Evolutionary conservation across 352 stramenopile genomes (phyloP).

Genomic region (Phytophthora tubulina): DNA sequence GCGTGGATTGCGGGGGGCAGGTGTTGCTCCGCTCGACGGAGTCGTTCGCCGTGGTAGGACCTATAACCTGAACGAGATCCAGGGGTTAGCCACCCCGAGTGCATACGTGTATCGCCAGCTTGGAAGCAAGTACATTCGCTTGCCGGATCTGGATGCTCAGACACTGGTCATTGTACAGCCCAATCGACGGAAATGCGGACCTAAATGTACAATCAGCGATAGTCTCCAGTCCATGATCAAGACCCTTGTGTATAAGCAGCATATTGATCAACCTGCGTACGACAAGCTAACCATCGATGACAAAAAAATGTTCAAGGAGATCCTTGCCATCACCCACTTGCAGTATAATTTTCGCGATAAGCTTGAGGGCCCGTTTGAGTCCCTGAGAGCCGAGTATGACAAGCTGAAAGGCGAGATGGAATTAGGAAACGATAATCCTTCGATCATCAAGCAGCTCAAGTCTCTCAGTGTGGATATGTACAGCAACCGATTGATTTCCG

Average conservation of each 20-base stretch:
- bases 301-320: conserved; percentile 24
- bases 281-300: conserved; percentile 28
- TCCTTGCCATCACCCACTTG: conserved; percentile 11
- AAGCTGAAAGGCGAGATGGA: conserved; percentile 19
- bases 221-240: conserved; percentile 21
- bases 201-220: conserved; percentile 19
- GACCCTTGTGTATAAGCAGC: conserved; percentile 14
- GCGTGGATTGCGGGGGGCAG: no score
- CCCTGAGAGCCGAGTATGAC: conserved; percentile 11
- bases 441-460: not conserved
- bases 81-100: no score
- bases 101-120: no score
- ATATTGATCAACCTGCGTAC: conserved; percentile 21
- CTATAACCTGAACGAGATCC: not conserved
- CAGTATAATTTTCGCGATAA: conserved; percentile 16
- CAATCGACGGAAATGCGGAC: conserved; percentile 12
- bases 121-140: conserved; percentile 6
- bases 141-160: conserved; percentile 18
- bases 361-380: conserved; percentile 5
- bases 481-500: no score
- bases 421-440: not conserved
- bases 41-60: no score
- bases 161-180: conserved; percentile 18
- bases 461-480: not conserved
- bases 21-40: no score